Conservation (phyloP, 768 basidiomycete genomes). For the Ramaria sp. region DNA sequence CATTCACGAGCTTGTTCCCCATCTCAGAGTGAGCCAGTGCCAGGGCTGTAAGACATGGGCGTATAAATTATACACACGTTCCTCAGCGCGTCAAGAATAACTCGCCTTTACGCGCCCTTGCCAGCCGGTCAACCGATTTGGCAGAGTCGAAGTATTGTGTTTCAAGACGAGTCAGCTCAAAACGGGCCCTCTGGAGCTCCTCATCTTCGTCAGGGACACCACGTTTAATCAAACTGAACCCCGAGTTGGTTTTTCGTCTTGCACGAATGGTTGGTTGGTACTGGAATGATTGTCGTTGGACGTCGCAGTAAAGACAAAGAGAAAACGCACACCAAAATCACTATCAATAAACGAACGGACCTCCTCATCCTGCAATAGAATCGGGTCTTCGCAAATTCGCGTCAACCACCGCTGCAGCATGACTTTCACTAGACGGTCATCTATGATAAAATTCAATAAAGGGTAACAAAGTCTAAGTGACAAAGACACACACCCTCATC, state of each 20-base stretch:
- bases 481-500: constrained; percentile 52
- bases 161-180: constrained; percentile 87
- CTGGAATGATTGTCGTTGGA: constrained; percentile 5
- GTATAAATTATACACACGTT: neutral
- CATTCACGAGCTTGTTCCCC: constrained; percentile 86
- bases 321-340: constrained; percentile 70
- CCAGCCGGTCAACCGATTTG: constrained; percentile 81
- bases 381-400: constrained; percentile 85
- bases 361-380: constrained; percentile 85
- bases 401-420: constrained; percentile 94
- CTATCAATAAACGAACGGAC: constrained; percentile 91
- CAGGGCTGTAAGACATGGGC: constrained; percentile 39
- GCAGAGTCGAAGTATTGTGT: constrained; percentile 88
- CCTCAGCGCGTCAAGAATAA: neutral
- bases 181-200: constrained; percentile 79
- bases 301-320: neutral
- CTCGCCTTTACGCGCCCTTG: constrained; percentile 68
- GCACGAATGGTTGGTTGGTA: constrained; percentile 78
- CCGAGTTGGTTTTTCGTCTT: constrained; percentile 59
- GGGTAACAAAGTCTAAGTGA: too few species aligned
- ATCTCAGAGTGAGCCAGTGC: constrained; percentile 76
- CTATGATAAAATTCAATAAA: constrained; percentile 22
- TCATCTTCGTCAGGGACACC: constrained; percentile 92
- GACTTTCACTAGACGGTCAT: constrained; percentile 89
- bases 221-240: constrained; percentile 67